phyloP scores from a whole-genome alignment of 257 asterid species.

The Solanum bulbocastanum region DNA sequence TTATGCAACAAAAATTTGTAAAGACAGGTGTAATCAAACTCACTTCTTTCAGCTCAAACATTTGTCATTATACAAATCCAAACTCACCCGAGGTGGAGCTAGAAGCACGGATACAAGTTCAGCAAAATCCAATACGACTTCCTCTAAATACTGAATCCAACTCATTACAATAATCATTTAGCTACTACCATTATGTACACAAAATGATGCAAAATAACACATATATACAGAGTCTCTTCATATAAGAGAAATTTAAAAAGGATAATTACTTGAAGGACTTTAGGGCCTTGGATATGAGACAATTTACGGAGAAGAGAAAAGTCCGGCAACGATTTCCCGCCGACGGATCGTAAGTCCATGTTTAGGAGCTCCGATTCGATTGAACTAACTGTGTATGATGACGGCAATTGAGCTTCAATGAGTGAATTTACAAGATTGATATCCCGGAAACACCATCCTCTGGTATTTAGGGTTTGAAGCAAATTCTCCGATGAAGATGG shows the following conservation, averaged over 20 bases:
- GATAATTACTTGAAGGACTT: slow-evolving; percentile 59
- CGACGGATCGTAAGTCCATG: slow-evolving; percentile 59
- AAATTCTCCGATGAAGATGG: slow-evolving; percentile 19
- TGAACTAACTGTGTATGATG: slow-evolving; percentile 32
- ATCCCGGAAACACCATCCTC: slow-evolving; percentile 67
- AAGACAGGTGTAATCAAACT: neutral
- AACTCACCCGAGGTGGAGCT: neutral
- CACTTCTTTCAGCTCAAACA: neutral
- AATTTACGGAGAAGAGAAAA: slow-evolving; percentile 39
- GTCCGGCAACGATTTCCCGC: slow-evolving; percentile 64
- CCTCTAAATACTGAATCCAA: neutral
- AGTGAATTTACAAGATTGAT: slow-evolving; percentile 28
- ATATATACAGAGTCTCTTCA: neutral
- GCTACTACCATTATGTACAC: neutral
- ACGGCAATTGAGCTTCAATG: slow-evolving; percentile 25
- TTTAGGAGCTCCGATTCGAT: slow-evolving; percentile 62
- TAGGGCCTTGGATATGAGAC: slow-evolving; percentile 53
- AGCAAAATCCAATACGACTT: no score
- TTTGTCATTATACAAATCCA: neutral
- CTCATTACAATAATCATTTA: neutral
- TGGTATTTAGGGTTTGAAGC: slow-evolving; percentile 31
- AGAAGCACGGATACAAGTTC: neutral
- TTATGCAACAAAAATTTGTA: neutral
- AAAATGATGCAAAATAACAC: neutral
- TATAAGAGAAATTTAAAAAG: neutral